phyloP scores from a whole-genome alignment of 371 early-diverging fungal species.

The Mucor sp. region DNA sequence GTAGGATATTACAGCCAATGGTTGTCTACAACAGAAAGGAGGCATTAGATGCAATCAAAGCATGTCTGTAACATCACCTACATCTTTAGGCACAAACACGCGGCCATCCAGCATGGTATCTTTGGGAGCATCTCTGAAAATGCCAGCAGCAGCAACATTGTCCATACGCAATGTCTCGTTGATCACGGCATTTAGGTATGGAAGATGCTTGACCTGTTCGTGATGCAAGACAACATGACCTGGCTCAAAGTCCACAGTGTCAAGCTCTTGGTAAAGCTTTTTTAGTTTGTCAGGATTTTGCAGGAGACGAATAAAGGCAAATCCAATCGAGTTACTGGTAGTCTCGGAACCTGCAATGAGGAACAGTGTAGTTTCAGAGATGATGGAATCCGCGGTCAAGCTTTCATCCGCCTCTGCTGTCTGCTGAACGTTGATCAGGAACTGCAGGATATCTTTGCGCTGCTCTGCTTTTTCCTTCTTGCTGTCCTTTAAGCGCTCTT shows the following conservation, averaged over 20 bases:
- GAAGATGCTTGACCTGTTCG: slow-evolving; percentile 35
- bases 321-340: slow-evolving; percentile 38
- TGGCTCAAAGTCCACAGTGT: slow-evolving; percentile 11
- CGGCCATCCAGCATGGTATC: slow-evolving; percentile 17
- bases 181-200: slow-evolving; percentile 44
- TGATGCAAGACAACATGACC: slow-evolving; percentile 23
- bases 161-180: slow-evolving; percentile 41
- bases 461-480: background rate
- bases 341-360: slow-evolving; percentile 49
- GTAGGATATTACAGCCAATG: slow-evolving; percentile 10
- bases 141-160: slow-evolving; percentile 25
- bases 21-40: slow-evolving; percentile 4
- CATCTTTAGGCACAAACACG: slow-evolving; percentile 24
- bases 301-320: slow-evolving; percentile 32
- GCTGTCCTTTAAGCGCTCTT: slow-evolving; percentile 25
- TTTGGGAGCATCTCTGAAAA: slow-evolving; percentile 19
- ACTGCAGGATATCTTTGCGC: slow-evolving; percentile 45
- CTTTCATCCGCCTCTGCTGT: slow-evolving; percentile 29
- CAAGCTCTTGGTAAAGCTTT: slow-evolving; percentile 35
- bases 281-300: slow-evolving; percentile 22
- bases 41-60: background rate
- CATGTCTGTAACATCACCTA: slow-evolving; percentile 10
- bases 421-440: slow-evolving; percentile 34
- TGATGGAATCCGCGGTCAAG: slow-evolving; percentile 30
- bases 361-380: slow-evolving; percentile 36